Conservation (phyloP, 73 alveolate genomes). For the Uronychia setigera region DNA sequence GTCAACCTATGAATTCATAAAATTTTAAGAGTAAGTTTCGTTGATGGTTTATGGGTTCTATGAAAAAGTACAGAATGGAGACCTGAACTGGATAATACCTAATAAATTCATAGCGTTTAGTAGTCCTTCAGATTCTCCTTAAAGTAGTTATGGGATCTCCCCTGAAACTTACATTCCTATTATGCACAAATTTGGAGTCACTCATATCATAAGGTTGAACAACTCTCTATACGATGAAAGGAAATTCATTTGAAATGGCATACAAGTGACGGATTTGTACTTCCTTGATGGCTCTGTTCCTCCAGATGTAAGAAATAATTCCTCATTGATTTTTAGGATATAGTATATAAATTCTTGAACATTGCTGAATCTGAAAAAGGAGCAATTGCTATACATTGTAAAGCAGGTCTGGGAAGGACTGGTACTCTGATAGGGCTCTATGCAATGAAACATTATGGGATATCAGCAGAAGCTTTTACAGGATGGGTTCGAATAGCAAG, state of each 20-base stretch:
- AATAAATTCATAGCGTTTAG: conserved; percentile 73
- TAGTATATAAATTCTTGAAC: conserved; percentile 35
- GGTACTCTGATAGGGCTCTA: conserved; percentile 84
- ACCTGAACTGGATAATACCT: conserved; percentile 90
- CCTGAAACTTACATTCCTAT: conserved; percentile 72
- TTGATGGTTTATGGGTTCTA: conserved; percentile 81
- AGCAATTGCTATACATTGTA: conserved; percentile 88
- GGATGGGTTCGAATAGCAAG: conserved; percentile 76
- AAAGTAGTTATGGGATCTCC: conserved; percentile 59
- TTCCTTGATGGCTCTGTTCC: conserved; percentile 84
- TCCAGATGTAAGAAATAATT: conserved; percentile 40
- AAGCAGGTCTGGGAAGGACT: conserved; percentile 91
- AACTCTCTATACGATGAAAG: conserved; percentile 78
- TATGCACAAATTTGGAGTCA: conserved; percentile 59
- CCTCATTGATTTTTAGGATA: conserved; percentile 23
- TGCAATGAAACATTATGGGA: conserved; percentile 81
- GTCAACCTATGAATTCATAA: conserved; percentile 88
- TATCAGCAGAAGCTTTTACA: conserved; percentile 81
- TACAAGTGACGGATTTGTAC: conserved; percentile 59
- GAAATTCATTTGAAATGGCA: conserved; percentile 71
- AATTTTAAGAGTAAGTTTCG: too few species aligned
- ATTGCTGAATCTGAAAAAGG: conserved; percentile 46
- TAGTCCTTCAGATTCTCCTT: conserved; percentile 64
- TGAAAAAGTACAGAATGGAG: conserved; percentile 95
- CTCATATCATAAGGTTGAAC: conserved; percentile 70